These are phyloP conservation scores for Neonectria ditissima DNA, from an alignment of 2,329 filamentous ascomycete genomes.

Conservation along the genomic window DNA sequence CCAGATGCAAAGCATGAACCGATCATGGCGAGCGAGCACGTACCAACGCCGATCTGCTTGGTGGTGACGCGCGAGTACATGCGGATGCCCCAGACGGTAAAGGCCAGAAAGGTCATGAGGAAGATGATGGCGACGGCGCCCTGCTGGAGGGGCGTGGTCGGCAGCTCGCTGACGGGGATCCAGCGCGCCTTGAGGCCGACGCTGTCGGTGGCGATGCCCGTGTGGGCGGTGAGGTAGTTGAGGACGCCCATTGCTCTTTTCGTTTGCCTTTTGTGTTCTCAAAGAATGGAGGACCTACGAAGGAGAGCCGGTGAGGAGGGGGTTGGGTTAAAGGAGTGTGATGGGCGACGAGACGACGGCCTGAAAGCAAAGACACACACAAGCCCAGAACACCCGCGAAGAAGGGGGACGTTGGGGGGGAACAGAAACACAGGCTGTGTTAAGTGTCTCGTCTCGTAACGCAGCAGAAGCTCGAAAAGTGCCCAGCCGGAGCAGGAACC, in stretches of 20 bases:
- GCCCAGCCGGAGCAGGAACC: background rate
- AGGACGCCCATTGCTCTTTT: background rate
- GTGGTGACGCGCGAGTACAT: slow-evolving; percentile 35
- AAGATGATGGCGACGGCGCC: slow-evolving; percentile 36
- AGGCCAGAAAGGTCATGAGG: slow-evolving; percentile 32
- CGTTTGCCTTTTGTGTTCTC: too few relatives aligned
- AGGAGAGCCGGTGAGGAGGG: background rate
- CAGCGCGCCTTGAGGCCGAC: slow-evolving; percentile 25
- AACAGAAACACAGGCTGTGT: background rate
- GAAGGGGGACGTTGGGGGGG: background rate
- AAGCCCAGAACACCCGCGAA: background rate
- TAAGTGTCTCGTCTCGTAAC: background rate
- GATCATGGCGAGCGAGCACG: slow-evolving; percentile 4
- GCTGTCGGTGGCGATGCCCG: background rate
- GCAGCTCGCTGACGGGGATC: slow-evolving; percentile 25
- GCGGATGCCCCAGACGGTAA: slow-evolving; percentile 28
- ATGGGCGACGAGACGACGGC: background rate
- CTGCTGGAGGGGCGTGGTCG: slow-evolving; percentile 35
- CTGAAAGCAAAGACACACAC: background rate
- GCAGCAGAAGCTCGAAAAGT: background rate
- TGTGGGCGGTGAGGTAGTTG: background rate
- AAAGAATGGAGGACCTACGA: background rate
- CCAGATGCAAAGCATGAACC: background rate
- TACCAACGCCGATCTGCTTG: slow-evolving; percentile 36
- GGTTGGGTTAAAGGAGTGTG: background rate